Conservation (phyloP, 306 rosid genomes). For the Lathyrus aphaca region DNA sequence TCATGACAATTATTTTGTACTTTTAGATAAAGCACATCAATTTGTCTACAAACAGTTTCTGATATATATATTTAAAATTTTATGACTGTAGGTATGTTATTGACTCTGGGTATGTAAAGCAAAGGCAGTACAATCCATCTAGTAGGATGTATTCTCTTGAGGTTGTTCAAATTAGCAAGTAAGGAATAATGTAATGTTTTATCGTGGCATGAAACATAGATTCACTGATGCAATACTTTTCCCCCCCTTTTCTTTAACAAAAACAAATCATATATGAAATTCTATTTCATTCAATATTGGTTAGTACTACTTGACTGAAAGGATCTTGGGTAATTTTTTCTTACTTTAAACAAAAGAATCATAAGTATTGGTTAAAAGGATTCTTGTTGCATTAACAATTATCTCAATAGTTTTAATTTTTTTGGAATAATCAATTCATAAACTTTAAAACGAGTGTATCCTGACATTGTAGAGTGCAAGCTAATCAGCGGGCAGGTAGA, state of each 20-base stretch:
- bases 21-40: constrained; percentile 26
- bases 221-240: constrained; percentile 31
- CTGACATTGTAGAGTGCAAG: constrained; percentile 79
- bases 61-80: constrained; percentile 15
- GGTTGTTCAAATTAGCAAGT: constrained; percentile 97
- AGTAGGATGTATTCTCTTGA: constrained; percentile 97
- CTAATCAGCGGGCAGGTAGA: constrained; percentile 94
- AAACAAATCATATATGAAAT: constrained; percentile 18
- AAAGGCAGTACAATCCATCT: constrained; percentile 91
- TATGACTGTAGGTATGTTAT: constrained; percentile 75
- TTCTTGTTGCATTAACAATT: constrained; percentile 30
- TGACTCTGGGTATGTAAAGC: constrained; percentile 98
- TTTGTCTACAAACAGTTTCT: constrained; percentile 30
- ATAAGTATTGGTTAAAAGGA: constrained; percentile 19
- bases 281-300: background rate
- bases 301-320: constrained; percentile 10
- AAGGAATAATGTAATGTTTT: constrained; percentile 22
- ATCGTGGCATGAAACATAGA: constrained; percentile 25
- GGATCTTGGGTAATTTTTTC: constrained; percentile 18
- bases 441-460: constrained; percentile 11
- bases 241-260: background rate
- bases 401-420: background rate
- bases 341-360: background rate
- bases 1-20: constrained; percentile 24
- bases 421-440: constrained; percentile 1